Evolutionary conservation across 805 yeast genomes (phyloP).

Genomic region (Metschnikowia sp.): DNA sequence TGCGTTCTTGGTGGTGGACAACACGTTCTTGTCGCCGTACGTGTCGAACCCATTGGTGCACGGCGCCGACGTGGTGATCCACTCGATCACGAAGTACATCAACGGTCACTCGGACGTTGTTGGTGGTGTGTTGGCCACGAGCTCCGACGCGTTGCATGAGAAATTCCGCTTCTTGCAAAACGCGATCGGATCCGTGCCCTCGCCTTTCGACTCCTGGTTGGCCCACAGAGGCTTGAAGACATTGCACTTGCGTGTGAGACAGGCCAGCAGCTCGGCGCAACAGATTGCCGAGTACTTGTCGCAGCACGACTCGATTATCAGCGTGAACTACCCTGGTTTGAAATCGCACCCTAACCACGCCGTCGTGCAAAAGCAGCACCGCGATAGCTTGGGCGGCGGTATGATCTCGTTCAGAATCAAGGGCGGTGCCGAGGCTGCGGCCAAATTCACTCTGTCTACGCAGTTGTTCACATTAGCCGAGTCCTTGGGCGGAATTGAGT

Average conservation of each 20-base stretch:
- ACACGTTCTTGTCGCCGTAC: slow-evolving; percentile 86
- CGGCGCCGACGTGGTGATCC: slow-evolving; percentile 87
- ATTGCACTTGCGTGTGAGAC: slow-evolving; percentile 72
- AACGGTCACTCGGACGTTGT: slow-evolving; percentile 93
- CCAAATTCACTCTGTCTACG: slow-evolving; percentile 68
- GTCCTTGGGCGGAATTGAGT: slow-evolving; percentile 87
- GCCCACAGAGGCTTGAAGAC: slow-evolving; percentile 92
- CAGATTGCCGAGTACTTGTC: slow-evolving; percentile 65
- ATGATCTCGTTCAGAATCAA: slow-evolving; percentile 83
- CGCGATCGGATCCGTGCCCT: slow-evolving; percentile 85
- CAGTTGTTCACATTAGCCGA: slow-evolving; percentile 82
- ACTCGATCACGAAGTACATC: slow-evolving; percentile 86
- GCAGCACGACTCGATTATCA: slow-evolving; percentile 48
- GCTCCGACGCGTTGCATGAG: slow-evolving; percentile 56
- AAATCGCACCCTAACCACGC: slow-evolving; percentile 59
- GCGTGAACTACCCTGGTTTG: slow-evolving; percentile 84
- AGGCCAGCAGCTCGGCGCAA: slow-evolving; percentile 63
- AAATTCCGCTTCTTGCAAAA: slow-evolving; percentile 75
- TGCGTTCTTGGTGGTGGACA: slow-evolving; percentile 72
- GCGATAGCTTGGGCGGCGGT: slow-evolving; percentile 86
- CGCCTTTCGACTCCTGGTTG: slow-evolving; percentile 89
- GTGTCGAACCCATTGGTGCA: slow-evolving; percentile 75
- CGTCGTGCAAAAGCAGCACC: slow-evolving; percentile 70
- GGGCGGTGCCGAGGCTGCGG: slow-evolving; percentile 78
- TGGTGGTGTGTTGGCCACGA: slow-evolving; percentile 77